Base-by-base conservation (phyloP, 805 yeast genomes). In the Saccharomycopsis babjevae region DNA sequence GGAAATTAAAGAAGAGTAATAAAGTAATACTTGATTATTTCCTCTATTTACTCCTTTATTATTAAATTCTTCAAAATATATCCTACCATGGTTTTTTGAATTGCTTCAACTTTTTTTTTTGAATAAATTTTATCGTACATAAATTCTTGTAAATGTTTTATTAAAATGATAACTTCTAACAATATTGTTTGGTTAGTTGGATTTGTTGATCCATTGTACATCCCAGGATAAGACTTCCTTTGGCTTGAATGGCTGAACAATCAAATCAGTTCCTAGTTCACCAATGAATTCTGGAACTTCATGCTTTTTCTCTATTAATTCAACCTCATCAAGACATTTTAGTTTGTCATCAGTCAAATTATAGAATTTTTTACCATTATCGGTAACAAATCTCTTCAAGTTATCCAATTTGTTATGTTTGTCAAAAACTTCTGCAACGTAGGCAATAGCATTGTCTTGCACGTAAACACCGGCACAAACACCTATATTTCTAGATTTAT, bases 401-500 rank as follows among this genome's bases (percentile, higher is more conserved):
- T 81, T 81, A 54, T 85, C 85, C 54, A 94, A 74, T 64, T 83
- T 81, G 15, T 80, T 84, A 20, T 74, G 79, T 59, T 78, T 72
- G 32, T 88, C 96, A 68, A 96, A 94, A 0, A 88, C 82, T 71
- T 92, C 87, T 2, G 98, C 97, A 32, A 94, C 75, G 66, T 93
- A 94, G 8, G 91, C 78, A 20, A 94, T 73, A 1, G 88, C 96
- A 67, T 82, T 82, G 25, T 89, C 81, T 72, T 94, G 99, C 1
- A 98, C 89, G 74, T 82, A 94, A 8, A 94, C 97, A 69, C 99
- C 99, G n/a, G 99, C 99, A 68, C 97, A 90, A 18, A 93, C 97
- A 25, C 92, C 93, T 42, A 78, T 76, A 66, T 83, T 90, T 63
- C 80, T 85, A 30, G 89, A 78, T 73, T 96, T 96, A 62, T 84